Evolutionary conservation across 1,139 yeast genomes (phyloP).

Genomic region (Arxiozyma bovina): DNA sequence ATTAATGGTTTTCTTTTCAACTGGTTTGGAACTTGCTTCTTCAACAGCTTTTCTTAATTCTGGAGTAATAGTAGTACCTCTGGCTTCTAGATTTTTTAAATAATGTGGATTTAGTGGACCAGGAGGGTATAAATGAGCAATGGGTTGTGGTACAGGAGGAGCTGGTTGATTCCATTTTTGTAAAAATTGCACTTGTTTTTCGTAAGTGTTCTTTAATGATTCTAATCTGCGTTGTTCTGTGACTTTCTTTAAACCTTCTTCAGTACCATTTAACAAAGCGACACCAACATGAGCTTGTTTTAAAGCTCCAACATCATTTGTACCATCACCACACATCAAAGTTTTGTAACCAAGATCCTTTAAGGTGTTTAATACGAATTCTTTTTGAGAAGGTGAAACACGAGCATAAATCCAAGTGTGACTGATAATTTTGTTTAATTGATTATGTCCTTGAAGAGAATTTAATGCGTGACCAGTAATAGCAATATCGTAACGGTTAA

Average conservation of each 20-base stretch:
- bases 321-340: constrained; percentile 99
- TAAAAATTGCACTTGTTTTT: constrained; percentile 74
- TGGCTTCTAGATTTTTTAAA: constrained; percentile 72
- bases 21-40: constrained; percentile 28
- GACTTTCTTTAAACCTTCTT: constrained; percentile 83
- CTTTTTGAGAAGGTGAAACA: constrained; percentile 95
- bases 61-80: constrained; percentile 65
- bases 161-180: constrained; percentile 69
- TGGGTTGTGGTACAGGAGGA: constrained; percentile 77
- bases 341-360: constrained; percentile 89
- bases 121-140: constrained; percentile 95
- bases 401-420: constrained; percentile 97
- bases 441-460: constrained; percentile 52
- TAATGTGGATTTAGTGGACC: constrained; percentile 88
- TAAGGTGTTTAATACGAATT: constrained; percentile 72
- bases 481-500: constrained; percentile 73
- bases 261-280: constrained; percentile 94
- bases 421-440: constrained; percentile 63
- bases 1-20: constrained; percentile 30
- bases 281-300: constrained; percentile 98
- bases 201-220: constrained; percentile 58
- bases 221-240: constrained; percentile 73
- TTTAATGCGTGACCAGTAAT: constrained; percentile 87
- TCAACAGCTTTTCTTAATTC: constrained; percentile 56
- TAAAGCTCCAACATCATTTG: constrained; percentile 98